Evolutionary conservation across 306 rosid species (phyloP), one percentile per base, ranked within the genome.

Genomic region (Quercus aquifolioides): DNA sequence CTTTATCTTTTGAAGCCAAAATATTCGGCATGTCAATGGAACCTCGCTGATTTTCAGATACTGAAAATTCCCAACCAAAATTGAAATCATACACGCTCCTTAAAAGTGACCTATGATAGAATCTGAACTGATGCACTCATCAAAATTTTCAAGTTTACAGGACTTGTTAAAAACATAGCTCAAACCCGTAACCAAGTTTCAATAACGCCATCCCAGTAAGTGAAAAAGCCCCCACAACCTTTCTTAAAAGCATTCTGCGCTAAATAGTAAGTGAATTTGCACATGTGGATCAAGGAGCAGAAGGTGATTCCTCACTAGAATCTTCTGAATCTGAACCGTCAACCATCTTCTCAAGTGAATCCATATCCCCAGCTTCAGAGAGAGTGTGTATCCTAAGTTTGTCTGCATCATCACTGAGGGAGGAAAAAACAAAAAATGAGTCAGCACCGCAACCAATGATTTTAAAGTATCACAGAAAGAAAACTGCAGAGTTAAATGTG

Each of bases 381-480:
- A 87, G 78, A 0, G 97, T 90, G 86, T 92, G 95, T 52, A 89
- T 58, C 83, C 99, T 88, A 74, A 92, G 87, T 86, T 85, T 78
- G 69, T 91, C 92, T 35, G 96, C 96, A 79, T 95, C 99, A 25
- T 92, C 99, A 69, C 98, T 95, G 93, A 52, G 76, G 41, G 62
- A 56, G 69, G 74, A 64, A 74, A 77, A 76, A 41, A 8, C 46
- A 72, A 57, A 55, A 52, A 69, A 43, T 13, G 46, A 80, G 14
- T 41, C 28, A 82, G 83, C 79, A 55, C 35, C 51, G 0, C 41
- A 6, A 81, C 1, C 69, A 76, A 14, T 26, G 20, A 43, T 54
- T 51, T 41, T 17, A 21, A 78, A 21, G 18, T 54, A 33, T 46
- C 69, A 46, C 19, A 21, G 11, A 69, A 46, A 41, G 12, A 41